These are phyloP conservation scores for Lasiodiplodia hormozganensis DNA, from an alignment of 2,329 filamentous ascomycete species.

Conservation along the genomic window DNA sequence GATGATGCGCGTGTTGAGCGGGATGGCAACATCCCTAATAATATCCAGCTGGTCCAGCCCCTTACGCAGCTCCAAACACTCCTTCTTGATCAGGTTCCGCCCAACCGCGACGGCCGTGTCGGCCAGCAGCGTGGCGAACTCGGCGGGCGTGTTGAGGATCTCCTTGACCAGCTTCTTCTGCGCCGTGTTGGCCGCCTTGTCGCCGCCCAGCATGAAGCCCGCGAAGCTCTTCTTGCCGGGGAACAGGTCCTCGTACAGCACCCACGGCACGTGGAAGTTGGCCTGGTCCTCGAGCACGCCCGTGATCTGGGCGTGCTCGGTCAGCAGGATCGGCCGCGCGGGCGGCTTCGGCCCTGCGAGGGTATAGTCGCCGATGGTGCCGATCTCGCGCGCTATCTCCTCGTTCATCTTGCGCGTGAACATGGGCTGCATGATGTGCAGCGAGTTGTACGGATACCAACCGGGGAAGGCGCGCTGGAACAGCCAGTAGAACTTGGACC, in stretches of 20 bases:
- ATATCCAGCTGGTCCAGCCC: conserved; percentile 29
- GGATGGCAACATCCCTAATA: conserved; percentile 32
- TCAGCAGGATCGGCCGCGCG: background rate
- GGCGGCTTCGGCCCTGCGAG: conserved; percentile 9
- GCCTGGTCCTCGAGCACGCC: conserved; percentile 28
- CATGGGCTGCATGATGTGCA: conserved; percentile 37
- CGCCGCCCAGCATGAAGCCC: conserved; percentile 30
- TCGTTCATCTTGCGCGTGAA: conserved; percentile 30
- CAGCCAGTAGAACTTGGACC: conserved; percentile 60
- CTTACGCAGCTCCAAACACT: conserved; percentile 7
- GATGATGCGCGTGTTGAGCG: conserved; percentile 37
- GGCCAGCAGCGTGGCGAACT: conserved; percentile 26
- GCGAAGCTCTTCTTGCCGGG: conserved; percentile 31
- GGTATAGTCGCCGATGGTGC: conserved; percentile 27
- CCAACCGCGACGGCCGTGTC: conserved; percentile 3
- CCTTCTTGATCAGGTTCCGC: conserved; percentile 2
- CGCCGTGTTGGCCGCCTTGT: conserved; percentile 25
- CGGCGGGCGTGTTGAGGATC: conserved; percentile 26
- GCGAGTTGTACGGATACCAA: conserved; percentile 44
- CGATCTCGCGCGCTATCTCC: conserved; percentile 28
- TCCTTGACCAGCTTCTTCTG: conserved; percentile 27
- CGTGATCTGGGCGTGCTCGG: conserved; percentile 19
- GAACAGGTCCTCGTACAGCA: conserved; percentile 29
- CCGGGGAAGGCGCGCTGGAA: conserved; percentile 57
- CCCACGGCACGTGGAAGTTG: conserved; percentile 30